Evolutionary conservation across 108 stramenopile species (phyloP).

Genomic region (Fistulifera pelliculosa): DNA sequence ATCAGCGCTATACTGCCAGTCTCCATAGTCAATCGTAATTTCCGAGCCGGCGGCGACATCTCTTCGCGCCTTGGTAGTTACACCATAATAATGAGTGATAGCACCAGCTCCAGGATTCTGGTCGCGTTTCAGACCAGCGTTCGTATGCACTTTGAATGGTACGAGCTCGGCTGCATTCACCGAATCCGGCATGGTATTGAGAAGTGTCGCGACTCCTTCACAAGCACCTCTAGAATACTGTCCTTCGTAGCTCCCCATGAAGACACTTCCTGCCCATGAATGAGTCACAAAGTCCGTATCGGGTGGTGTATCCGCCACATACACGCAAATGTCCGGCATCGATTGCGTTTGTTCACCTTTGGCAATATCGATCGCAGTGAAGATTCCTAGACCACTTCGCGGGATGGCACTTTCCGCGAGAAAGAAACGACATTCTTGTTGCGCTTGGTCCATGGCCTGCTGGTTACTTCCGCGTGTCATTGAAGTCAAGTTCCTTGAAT

Average conservation of each 20-base stretch:
- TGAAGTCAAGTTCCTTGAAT: too few species aligned
- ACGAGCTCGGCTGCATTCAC: background rate
- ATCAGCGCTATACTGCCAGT: background rate
- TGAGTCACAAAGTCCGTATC: background rate
- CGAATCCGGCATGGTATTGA: slow-evolving; percentile 8
- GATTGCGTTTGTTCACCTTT: slow-evolving; percentile 4
- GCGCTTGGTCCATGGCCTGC: too few species aligned
- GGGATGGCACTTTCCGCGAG: slow-evolving; percentile 64
- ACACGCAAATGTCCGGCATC: slow-evolving; percentile 11
- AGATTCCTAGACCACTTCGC: slow-evolving; percentile 55
- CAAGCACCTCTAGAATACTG: slow-evolving; percentile 1
- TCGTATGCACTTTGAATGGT: slow-evolving; percentile 2
- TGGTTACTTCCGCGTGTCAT: too few species aligned
- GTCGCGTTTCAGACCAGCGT: slow-evolving; percentile 31
- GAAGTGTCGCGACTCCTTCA: slow-evolving; percentile 2
- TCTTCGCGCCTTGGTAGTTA: background rate
- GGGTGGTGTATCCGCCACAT: slow-evolving; percentile 1
- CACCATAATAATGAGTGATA: slow-evolving; percentile 32
- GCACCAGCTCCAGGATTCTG: slow-evolving; percentile 41
- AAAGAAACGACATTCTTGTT: slow-evolving; percentile 25
- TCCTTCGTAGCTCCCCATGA: slow-evolving; percentile 3
- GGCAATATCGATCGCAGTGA: slow-evolving; percentile 25
- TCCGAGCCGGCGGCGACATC: slow-evolving; percentile 4
- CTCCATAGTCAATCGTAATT: slow-evolving; percentile 6
- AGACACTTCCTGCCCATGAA: background rate